Conservation (phyloP, 805 yeast genomes). For the Jamesozyma gamospora region DNA sequence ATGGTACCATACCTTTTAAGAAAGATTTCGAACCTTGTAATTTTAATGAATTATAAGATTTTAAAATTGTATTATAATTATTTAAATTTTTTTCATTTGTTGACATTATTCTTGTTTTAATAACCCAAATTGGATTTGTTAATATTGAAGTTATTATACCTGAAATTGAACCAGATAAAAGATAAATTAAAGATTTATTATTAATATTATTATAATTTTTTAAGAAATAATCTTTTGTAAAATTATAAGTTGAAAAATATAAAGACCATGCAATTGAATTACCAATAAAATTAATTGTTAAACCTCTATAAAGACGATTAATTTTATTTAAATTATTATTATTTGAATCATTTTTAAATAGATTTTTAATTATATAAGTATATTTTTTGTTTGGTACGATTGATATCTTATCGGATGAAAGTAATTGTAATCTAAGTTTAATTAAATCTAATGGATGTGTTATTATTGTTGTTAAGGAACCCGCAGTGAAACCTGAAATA, state of each 20-base stretch:
- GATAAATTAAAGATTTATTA: slow-evolving; percentile 33
- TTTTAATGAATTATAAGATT: slow-evolving; percentile 37
- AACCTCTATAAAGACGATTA: slow-evolving; percentile 52
- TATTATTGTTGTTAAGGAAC: slow-evolving; percentile 63
- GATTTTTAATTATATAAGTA: neutral
- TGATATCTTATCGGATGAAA: slow-evolving; percentile 11
- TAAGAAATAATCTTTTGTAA: slow-evolving; percentile 37
- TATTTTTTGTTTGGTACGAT: neutral
- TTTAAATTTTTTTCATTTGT: slow-evolving; percentile 18
- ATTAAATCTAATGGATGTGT: slow-evolving; percentile 87
- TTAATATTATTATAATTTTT: slow-evolving; percentile 6
- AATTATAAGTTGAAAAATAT: slow-evolving; percentile 70
- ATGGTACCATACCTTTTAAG: slow-evolving; percentile 67
- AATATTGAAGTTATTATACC: slow-evolving; percentile 66
- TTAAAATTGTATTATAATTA: slow-evolving; percentile 29
- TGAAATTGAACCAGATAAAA: slow-evolving; percentile 52
- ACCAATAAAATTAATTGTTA: slow-evolving; percentile 71
- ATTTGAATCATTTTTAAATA: slow-evolving; percentile 4
- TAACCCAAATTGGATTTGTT: slow-evolving; percentile 93
- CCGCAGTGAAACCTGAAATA: slow-evolving; percentile 70
- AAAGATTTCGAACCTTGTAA: slow-evolving; percentile 54
- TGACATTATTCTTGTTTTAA: slow-evolving; percentile 80
- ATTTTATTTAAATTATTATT: slow-evolving; percentile 1
- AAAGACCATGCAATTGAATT: slow-evolving; percentile 83
- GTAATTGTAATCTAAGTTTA: slow-evolving; percentile 73